Base-by-base conservation (phyloP, 202 grass and related monocot species). In the Sporobolus alterniflorus region DNA sequence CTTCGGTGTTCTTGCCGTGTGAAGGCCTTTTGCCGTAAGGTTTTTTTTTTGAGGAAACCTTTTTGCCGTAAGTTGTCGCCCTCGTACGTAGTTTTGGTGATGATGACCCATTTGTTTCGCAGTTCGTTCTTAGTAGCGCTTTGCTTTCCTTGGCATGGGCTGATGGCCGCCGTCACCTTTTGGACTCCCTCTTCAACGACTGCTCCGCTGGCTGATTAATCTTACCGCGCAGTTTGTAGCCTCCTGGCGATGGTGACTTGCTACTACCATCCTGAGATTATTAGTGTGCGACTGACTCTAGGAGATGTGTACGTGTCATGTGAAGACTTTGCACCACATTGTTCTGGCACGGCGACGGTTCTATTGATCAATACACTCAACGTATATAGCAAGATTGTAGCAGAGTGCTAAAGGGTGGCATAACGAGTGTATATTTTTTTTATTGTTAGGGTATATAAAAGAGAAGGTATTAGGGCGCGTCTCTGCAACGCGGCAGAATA, bases 111-210 rank as follows among this genome's bases (percentile, higher is more conserved):
- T 44, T 36, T 66, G 39, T 9, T 11, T 46, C 25, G 31, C 25
- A 7, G 3, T 30, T 42, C n/a, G 29, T 31, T 41, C 52, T 69
- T 61, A 67, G 6, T 55, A 55, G 51, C 36, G 36, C 36, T 39
- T 39, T 22, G 51, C 43, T 79, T 77, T 17, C 43, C 55, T 63
- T 77, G 66, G 47, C 12, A 65, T 63, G 31, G 30, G 29, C 44
- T 47, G 67, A 84, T 43, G 80, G 57, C 85, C 9, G 41, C 49
- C 70, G 25, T 28, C 59, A 9, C 48, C 46, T 71, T 47, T 69
- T 68, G 21, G 7, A 67, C 28, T 75, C 62, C 11, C 34, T 56
- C 52, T 10, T 25, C 52, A 44, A 28, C 51, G 12, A 42, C 42
- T 30, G 46, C 69, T 70, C 40, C 20, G 22, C 33, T 57, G 34